Conservation (phyloP, 208 protist genomes). For the Trypanosomatidae sp. region DNA sequence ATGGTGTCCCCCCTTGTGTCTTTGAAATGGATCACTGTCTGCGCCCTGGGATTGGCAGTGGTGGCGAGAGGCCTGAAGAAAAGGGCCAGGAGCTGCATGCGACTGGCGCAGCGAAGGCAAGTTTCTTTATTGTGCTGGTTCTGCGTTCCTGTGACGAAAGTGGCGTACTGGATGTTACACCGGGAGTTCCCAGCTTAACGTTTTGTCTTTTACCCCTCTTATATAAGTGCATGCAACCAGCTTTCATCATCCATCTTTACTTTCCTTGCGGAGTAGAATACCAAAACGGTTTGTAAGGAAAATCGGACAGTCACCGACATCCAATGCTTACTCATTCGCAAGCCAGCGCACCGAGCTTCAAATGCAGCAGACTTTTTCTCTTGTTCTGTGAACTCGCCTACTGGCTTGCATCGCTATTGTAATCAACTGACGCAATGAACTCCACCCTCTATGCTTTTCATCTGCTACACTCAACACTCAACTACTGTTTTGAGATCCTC, state of each 20-base stretch:
- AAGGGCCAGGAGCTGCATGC: background rate
- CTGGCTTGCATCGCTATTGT: background rate
- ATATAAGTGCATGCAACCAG: background rate
- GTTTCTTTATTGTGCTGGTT: background rate
- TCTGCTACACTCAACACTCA: background rate
- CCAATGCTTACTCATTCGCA: background rate
- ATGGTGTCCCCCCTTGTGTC: too few relatives aligned
- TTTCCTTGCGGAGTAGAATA: background rate
- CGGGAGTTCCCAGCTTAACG: too few relatives aligned
- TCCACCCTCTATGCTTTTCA: background rate
- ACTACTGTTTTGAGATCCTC: background rate
- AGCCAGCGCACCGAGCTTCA: background rate
- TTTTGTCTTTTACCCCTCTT: too few relatives aligned
- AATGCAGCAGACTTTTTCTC: background rate
- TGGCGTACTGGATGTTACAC: background rate
- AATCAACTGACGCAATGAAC: background rate
- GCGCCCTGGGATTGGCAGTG: background rate
- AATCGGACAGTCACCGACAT: background rate
- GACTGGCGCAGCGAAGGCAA: background rate
- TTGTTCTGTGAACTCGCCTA: background rate
- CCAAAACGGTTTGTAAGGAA: background rate
- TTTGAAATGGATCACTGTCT: background rate
- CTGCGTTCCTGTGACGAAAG: background rate
- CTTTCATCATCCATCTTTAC: background rate
- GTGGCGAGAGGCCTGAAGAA: background rate